Evolutionary conservation across 441 rosid species (phyloP).

Genomic region (Dalechampia spathulata): DNA sequence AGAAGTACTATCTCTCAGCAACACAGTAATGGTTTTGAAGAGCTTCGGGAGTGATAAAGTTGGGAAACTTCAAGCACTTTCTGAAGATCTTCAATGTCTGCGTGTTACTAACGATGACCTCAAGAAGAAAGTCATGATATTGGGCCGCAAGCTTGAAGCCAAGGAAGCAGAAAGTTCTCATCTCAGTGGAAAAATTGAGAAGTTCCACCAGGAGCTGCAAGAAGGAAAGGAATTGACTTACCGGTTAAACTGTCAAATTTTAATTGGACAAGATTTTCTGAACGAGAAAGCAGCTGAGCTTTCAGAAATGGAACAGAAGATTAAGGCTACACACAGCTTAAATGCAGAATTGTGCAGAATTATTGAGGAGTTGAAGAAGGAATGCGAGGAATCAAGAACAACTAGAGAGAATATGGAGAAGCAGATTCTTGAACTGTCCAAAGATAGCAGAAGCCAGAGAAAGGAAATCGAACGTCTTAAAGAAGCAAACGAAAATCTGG

Average conservation of each 20-base stretch:
- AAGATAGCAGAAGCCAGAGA: constrained; percentile 33
- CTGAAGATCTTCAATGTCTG: constrained; percentile 33
- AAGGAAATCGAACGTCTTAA: constrained; percentile 48
- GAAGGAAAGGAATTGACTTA: constrained; percentile 47
- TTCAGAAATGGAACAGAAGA: constrained; percentile 51
- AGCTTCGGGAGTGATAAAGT: constrained; percentile 56
- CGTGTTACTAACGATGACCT: constrained; percentile 28
- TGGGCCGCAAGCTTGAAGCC: constrained; percentile 42
- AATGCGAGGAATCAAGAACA: constrained; percentile 42
- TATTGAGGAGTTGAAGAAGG: constrained; percentile 55
- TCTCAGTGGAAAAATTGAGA: constrained; percentile 42
- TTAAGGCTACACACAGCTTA: constrained; percentile 40
- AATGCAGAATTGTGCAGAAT: constrained; percentile 43
- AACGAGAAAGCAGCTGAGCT: constrained; percentile 49
- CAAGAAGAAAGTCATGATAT: constrained; percentile 33
- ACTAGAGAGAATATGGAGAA: constrained; percentile 31
- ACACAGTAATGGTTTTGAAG: constrained; percentile 42
- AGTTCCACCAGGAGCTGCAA: constrained; percentile 46
- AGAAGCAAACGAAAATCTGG: constrained; percentile 45
- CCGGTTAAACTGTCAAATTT: constrained; percentile 45
- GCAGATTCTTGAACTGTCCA: constrained; percentile 35
- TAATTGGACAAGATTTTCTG: constrained; percentile 46
- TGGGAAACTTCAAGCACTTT: constrained; percentile 43
- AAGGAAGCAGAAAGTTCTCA: constrained; percentile 47
- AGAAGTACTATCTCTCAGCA: constrained; percentile 47